phyloP scores from a whole-genome alignment of 2,329 filamentous ascomycete genomes.

The Chrysoporthe cubensis region DNA sequence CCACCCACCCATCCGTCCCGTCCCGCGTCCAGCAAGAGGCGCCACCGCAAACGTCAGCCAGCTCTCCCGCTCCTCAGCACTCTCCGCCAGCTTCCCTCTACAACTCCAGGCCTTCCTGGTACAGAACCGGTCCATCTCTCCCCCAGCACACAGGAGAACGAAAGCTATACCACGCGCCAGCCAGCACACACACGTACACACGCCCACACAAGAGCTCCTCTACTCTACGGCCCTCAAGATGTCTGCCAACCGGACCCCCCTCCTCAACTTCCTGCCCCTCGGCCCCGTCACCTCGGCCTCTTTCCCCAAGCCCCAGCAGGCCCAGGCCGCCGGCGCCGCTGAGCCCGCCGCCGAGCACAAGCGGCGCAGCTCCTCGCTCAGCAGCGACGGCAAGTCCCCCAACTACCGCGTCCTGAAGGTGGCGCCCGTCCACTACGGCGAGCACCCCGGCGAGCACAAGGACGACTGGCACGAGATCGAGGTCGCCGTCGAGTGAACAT shows the following conservation, averaged over 20 bases:
- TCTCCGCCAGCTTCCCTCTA: neutral
- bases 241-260: constrained; percentile 22
- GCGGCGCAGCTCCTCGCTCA: constrained; percentile 60
- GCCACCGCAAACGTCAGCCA: constrained; percentile 8
- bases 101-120: neutral
- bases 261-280: constrained; percentile 56
- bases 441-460: constrained; percentile 60
- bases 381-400: constrained; percentile 46
- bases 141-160: neutral
- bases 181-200: neutral
- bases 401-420: constrained; percentile 63
- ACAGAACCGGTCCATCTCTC: neutral
- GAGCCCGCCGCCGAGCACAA: constrained; percentile 32
- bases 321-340: constrained; percentile 29
- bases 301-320: constrained; percentile 51
- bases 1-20: neutral
- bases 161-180: neutral
- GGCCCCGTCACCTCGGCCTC: constrained; percentile 62
- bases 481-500: constrained; percentile 39
- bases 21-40: neutral
- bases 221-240: constrained; percentile 10
- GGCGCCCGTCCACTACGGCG: constrained; percentile 66
- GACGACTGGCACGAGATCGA: constrained; percentile 57
- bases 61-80: neutral
- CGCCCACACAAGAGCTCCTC: neutral